phyloP scores from a whole-genome alignment of 2,329 filamentous ascomycete genomes.

The Colletotrichum sidae region DNA sequence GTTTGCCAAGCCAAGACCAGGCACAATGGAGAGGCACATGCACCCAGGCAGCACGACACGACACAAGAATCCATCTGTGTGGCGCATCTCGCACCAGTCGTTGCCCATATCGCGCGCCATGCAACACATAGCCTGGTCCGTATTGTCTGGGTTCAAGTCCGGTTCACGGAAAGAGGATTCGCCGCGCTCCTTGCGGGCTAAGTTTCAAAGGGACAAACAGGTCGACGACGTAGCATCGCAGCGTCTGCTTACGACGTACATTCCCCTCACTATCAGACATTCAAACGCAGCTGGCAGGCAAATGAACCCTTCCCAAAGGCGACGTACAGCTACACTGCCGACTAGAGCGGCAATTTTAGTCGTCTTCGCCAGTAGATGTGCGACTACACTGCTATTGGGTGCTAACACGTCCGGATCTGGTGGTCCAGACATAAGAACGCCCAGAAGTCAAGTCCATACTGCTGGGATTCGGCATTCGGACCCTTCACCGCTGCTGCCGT shows the following conservation, averaged over 20 bases:
- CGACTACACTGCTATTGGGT: no score
- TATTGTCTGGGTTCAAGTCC: neutral
- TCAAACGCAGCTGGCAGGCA: no score
- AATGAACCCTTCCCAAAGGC: no score
- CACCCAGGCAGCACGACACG: neutral
- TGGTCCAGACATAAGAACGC: neutral
- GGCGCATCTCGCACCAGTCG: neutral
- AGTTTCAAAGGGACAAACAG: neutral
- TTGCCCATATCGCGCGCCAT: neutral
- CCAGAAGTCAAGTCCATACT: conserved; percentile 7
- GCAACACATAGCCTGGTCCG: neutral
- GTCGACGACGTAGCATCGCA: neutral
- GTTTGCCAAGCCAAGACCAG: conserved; percentile 9
- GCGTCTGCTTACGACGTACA: no score
- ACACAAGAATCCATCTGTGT: conserved; percentile 4
- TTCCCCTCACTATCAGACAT: no score
- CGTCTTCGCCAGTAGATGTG: no score
- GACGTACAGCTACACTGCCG: no score
- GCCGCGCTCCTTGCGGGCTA: conserved; percentile 4
- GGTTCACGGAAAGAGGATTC: conserved; percentile 29
- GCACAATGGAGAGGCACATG: neutral
- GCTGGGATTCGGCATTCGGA: conserved; percentile 30
- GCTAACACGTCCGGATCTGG: no score
- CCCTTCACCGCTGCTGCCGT: conserved; percentile 8
- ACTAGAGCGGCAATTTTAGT: no score